Conservation (phyloP, 345 rosid genomes). For the sweet orange (Citrus sinensis) region DNA sequence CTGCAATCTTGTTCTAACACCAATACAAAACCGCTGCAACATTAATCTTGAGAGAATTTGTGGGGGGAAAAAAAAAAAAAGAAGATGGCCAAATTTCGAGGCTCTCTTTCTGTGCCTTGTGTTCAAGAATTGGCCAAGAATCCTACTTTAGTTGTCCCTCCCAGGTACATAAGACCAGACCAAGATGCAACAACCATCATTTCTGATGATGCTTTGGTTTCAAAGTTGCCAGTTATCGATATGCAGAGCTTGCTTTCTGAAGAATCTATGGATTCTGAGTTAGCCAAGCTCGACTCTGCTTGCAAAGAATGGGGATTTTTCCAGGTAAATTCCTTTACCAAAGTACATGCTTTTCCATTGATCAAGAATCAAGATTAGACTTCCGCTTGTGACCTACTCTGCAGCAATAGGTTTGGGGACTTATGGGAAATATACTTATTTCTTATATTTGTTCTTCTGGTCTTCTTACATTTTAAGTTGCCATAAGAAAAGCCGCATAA, state of each 20-base stretch:
- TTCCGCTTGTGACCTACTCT: neutral
- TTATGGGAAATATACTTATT: too few relatives aligned
- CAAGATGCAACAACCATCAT: neutral
- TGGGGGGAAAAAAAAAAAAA: neutral
- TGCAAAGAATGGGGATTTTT: constrained; percentile 22
- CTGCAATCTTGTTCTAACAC: too few relatives aligned
- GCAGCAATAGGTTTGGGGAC: neutral
- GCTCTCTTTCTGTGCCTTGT: constrained; percentile 39
- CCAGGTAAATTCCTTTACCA: constrained; percentile 6
- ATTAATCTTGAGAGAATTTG: neutral
- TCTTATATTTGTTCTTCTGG: too few relatives aligned
- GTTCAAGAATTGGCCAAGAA: constrained; percentile 36
- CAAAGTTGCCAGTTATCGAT: constrained; percentile 39
- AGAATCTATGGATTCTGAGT: constrained; percentile 32
- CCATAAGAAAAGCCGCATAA: too few relatives aligned
- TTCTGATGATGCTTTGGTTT: neutral
- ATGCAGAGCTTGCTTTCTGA: constrained; percentile 28
- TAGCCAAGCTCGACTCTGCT: constrained; percentile 30
- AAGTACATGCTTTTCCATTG: neutral
- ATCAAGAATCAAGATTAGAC: too few relatives aligned
- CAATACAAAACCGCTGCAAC: neutral
- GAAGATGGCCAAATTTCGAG: constrained; percentile 13
- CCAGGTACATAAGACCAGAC: constrained; percentile 33
- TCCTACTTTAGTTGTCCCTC: constrained; percentile 21
- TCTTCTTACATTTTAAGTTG: too few relatives aligned